Evolutionary conservation across 2,329 filamentous ascomycete species (phyloP).

Genomic region (Atkinsonella texensis): DNA sequence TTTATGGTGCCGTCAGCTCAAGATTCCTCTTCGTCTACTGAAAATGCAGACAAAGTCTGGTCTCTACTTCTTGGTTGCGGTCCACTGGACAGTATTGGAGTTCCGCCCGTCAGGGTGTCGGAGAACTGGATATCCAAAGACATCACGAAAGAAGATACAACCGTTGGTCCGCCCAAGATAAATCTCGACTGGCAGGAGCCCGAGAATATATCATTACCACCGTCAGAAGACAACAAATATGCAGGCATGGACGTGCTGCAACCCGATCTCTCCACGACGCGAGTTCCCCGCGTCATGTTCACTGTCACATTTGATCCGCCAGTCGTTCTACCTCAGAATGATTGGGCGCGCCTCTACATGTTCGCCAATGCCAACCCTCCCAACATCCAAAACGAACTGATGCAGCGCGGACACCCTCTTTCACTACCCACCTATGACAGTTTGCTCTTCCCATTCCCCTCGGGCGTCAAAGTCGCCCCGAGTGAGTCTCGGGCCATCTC

Average conservation of each 20-base stretch:
- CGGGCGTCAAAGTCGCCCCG: slow-evolving; percentile 37
- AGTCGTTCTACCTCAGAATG: slow-evolving; percentile 52
- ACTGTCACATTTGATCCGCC: slow-evolving; percentile 64
- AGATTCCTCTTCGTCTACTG: slow-evolving; percentile 24
- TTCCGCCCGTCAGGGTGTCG: slow-evolving; percentile 57
- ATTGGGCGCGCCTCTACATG: slow-evolving; percentile 51
- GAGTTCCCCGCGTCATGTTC: slow-evolving; percentile 62
- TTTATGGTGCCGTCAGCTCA: slow-evolving; percentile 28
- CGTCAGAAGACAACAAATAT: slow-evolving; percentile 33
- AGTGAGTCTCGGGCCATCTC: slow-evolving; percentile 46
- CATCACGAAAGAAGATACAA: slow-evolving; percentile 45
- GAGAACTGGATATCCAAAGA: slow-evolving; percentile 60
- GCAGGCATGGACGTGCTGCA: slow-evolving; percentile 41
- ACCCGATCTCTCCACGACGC: slow-evolving; percentile 30
- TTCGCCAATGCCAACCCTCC: slow-evolving; percentile 37
- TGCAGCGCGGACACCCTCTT: slow-evolving; percentile 16
- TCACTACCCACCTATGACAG: slow-evolving; percentile 42
- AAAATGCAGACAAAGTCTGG: slow-evolving; percentile 43
- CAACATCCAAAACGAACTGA: slow-evolving; percentile 19
- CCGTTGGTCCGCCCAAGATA: slow-evolving; percentile 27
- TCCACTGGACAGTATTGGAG: slow-evolving; percentile 28
- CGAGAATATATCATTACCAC: slow-evolving; percentile 45
- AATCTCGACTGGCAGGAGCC: slow-evolving; percentile 65
- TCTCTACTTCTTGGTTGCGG: slow-evolving; percentile 56
- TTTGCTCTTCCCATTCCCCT: slow-evolving; percentile 42